Evolutionary conservation across 495 filamentous ascomycete genomes (phyloP).

Genomic region (Penicillium tannophilum): DNA sequence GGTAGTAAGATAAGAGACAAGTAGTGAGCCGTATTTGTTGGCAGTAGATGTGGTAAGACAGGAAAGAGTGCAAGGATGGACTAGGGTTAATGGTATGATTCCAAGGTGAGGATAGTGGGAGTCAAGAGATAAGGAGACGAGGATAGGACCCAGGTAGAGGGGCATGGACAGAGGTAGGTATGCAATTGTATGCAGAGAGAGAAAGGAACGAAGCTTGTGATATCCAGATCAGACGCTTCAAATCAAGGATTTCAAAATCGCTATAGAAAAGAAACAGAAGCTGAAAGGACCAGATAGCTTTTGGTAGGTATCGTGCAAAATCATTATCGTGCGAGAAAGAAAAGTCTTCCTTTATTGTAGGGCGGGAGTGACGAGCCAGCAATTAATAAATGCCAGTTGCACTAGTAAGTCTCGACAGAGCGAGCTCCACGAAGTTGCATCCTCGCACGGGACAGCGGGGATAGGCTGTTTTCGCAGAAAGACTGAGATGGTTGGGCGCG

Average conservation of each 20-base stretch:
- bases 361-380: not conserved
- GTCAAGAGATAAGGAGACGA: conserved; percentile 5
- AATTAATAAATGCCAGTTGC: not conserved
- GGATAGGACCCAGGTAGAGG: not conserved
- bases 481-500: conserved; percentile 12
- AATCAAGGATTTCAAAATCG: conserved; percentile 16
- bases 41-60: conserved; percentile 2
- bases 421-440: conserved; percentile 30
- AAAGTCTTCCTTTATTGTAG: not conserved
- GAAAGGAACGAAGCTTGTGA: conserved; percentile 5
- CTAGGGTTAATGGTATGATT: not conserved
- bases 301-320: conserved; percentile 25
- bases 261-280: conserved; percentile 15
- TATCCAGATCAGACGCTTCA: conserved; percentile 6
- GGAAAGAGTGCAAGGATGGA: conserved; percentile 1
- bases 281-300: conserved; percentile 14
- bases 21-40: not conserved
- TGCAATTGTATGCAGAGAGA: not conserved
- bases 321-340: conserved; percentile 26
- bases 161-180: conserved; percentile 5
- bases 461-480: conserved; percentile 23
- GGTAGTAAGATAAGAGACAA: conserved; percentile 8
- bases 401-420: conserved; percentile 31
- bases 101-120: conserved; percentile 7
- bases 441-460: conserved; percentile 24